Conservation (phyloP, 1,284 basidiomycete genomes). For the Phylloporus sp. region DNA sequence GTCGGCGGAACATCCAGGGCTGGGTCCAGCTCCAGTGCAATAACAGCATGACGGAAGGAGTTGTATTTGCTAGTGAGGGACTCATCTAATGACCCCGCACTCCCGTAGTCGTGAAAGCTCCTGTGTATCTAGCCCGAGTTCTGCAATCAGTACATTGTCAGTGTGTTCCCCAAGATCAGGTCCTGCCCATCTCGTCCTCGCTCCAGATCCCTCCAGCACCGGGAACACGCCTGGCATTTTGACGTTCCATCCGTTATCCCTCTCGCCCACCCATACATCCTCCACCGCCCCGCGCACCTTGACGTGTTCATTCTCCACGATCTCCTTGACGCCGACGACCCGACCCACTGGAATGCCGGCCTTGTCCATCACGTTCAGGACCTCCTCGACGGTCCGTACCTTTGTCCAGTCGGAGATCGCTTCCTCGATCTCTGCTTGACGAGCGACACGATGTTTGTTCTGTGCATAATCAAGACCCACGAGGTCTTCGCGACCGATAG, state of each 20-base stretch:
- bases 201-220: slow-evolving; percentile 57
- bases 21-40: no score
- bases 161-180: slow-evolving; percentile 69
- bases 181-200: slow-evolving; percentile 66
- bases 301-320: slow-evolving; percentile 60
- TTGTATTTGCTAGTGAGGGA: no score
- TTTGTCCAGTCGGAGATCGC: slow-evolving; percentile 65
- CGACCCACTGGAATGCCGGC: slow-evolving; percentile 65
- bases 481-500: slow-evolving; percentile 61
- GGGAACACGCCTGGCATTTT: slow-evolving; percentile 70
- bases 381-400: slow-evolving; percentile 48
- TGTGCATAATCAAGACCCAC: slow-evolving; percentile 56
- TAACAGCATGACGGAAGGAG: background rate
- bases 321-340: slow-evolving; percentile 62
- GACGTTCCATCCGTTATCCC: slow-evolving; percentile 54
- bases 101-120: slow-evolving; percentile 49
- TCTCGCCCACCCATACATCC: slow-evolving; percentile 55
- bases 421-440: slow-evolving; percentile 61
- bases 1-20: no score
- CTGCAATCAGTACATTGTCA: slow-evolving; percentile 54
- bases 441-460: slow-evolving; percentile 64
- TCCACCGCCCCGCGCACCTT: slow-evolving; percentile 58
- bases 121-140: slow-evolving; percentile 50
- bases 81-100: slow-evolving; percentile 49
- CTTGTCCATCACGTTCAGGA: slow-evolving; percentile 44